phyloP scores from a whole-genome alignment of 768 basidiomycete species.

The Macrolepiota dolichaula region DNA sequence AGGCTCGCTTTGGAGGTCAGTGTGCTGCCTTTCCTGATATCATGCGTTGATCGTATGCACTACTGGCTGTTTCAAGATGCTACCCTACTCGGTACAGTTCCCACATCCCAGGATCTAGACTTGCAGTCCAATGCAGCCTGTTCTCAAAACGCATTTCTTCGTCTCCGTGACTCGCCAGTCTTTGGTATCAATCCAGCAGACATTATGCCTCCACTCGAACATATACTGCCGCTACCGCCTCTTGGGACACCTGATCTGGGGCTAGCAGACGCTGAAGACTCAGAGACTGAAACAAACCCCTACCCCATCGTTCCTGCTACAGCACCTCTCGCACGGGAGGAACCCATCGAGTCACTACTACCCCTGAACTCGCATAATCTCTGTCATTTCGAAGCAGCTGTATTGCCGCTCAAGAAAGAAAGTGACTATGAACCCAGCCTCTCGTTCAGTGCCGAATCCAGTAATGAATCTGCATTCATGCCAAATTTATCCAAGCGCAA shows the following conservation, averaged over 20 bases:
- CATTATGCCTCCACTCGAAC: slow-evolving; percentile 19
- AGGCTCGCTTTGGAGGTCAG: slow-evolving; percentile 11
- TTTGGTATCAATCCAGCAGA: slow-evolving; percentile 29
- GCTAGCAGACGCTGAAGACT: neutral
- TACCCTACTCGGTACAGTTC: neutral
- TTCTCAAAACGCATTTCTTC: slow-evolving; percentile 22
- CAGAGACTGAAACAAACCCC: neutral
- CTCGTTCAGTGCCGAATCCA: slow-evolving; percentile 24
- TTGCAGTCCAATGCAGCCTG: slow-evolving; percentile 4
- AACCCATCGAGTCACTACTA: neutral
- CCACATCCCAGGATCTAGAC: neutral
- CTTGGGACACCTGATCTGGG: neutral
- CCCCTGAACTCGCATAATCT: neutral
- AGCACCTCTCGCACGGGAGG: neutral
- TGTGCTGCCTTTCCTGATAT: neutral
- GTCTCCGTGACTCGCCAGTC: slow-evolving; percentile 11
- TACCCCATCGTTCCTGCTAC: neutral
- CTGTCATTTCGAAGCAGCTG: neutral
- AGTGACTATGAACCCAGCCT: slow-evolving; percentile 25
- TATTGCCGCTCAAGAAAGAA: neutral
- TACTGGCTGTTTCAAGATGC: slow-evolving; percentile 6
- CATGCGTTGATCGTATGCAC: neutral
- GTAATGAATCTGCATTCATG: slow-evolving; percentile 24
- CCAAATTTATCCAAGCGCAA: neutral
- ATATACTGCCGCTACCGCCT: neutral